These are phyloP conservation scores for Phytomonas francai DNA, from an alignment of 208 protist genomes.

Conservation along the genomic window DNA sequence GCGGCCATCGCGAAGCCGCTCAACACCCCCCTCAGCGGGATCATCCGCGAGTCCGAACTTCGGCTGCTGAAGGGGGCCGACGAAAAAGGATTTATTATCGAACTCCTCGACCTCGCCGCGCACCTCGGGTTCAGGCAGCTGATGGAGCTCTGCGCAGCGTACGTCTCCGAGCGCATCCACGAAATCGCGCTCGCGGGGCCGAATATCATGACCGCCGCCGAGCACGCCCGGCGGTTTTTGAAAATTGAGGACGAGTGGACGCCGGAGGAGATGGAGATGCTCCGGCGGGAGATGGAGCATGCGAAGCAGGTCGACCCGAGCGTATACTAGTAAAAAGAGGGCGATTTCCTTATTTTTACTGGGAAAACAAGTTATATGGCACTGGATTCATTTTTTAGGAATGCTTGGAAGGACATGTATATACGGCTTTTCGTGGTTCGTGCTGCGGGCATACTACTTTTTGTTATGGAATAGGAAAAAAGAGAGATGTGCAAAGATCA, in stretches of 20 bases:
- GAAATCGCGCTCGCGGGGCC: constrained; percentile 43
- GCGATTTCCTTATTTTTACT: too few species aligned
- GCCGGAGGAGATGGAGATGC: constrained; percentile 49
- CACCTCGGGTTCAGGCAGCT: constrained; percentile 43
- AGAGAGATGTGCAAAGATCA: too few species aligned
- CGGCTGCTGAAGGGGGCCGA: constrained; percentile 33
- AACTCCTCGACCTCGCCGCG: constrained; percentile 36
- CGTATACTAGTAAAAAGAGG: constrained; percentile 35
- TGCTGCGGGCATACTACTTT: too few species aligned
- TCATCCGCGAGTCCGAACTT: constrained; percentile 27
- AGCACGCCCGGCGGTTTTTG: constrained; percentile 39
- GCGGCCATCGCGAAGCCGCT: constrained; percentile 2
- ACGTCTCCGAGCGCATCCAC: constrained; percentile 43
- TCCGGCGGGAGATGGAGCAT: constrained; percentile 66
- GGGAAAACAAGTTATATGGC: too few species aligned
- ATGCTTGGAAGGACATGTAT: too few species aligned
- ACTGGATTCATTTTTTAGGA: too few species aligned
- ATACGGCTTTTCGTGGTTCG: too few species aligned
- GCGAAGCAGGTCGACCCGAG: constrained; percentile 45
- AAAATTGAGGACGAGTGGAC: constrained; percentile 73
- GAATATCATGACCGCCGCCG: constrained; percentile 68
- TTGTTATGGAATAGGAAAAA: too few species aligned
- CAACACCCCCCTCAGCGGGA: constrained; percentile 20
- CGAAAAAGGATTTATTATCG: constrained; percentile 21
- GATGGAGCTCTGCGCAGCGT: constrained; percentile 39